These are phyloP conservation scores for Teratosphaeriaceae sp. DNA, from an alignment of 2,329 filamentous ascomycete species.

Conservation along the genomic window DNA sequence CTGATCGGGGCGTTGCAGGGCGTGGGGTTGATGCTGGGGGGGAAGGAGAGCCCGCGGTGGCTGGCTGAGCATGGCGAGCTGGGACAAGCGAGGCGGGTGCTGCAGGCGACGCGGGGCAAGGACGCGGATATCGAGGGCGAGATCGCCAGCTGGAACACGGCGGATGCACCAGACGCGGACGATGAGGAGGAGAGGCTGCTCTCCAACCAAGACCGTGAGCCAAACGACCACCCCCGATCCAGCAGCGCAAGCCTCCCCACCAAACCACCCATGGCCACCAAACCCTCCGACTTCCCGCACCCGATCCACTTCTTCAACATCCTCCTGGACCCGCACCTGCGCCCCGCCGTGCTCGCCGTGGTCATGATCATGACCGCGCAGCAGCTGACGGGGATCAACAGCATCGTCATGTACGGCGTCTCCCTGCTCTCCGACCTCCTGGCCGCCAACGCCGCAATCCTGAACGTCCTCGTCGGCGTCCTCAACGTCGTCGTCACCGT, in stretches of 20 bases:
- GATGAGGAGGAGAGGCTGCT: constrained; percentile 69
- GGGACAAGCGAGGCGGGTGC: constrained; percentile 55
- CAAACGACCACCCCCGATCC: constrained; percentile 10
- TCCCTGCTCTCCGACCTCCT: constrained; percentile 77
- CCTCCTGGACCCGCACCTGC: constrained; percentile 59
- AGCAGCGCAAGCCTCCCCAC: too few species aligned
- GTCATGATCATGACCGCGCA: constrained; percentile 92
- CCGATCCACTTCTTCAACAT: constrained; percentile 46
- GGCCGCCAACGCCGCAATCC: constrained; percentile 69
- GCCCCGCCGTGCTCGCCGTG: constrained; percentile 78
- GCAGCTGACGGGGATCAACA: constrained; percentile 89
- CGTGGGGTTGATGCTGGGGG: constrained; percentile 59
- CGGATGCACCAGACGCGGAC: constrained; percentile 25
- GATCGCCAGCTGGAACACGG: constrained; percentile 45
- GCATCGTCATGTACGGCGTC: constrained; percentile 97
- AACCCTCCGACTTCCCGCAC: not conserved
- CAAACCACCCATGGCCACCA: too few species aligned
- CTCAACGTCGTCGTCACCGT: constrained; percentile 82
- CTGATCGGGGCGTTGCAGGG: constrained; percentile 61
- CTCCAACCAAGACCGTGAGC: constrained; percentile 22
- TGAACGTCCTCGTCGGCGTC: constrained; percentile 81
- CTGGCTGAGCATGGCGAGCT: constrained; percentile 60
- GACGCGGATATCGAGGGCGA: constrained; percentile 66
- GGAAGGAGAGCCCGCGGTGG: constrained; percentile 86
- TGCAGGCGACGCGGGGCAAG: constrained; percentile 71